Percentiles rank a stretch among this genome's conserved stretches.
These are phyloP conservation scores for Quercus gilva DNA, from an alignment of 306 rosid species.

Conservation along the genomic window DNA sequence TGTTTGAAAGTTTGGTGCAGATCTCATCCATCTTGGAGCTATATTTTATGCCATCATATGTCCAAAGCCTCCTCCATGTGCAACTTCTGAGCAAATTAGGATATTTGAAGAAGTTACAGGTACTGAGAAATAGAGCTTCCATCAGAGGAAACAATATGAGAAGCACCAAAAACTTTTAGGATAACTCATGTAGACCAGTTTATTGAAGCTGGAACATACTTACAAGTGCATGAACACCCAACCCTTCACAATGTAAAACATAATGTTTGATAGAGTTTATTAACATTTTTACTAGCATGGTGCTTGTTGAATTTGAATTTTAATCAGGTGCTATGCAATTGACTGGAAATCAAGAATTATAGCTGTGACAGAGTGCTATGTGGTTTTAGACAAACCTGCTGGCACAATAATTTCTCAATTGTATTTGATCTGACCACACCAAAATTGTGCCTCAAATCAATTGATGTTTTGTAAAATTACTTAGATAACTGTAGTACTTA, in stretches of 20 bases:
- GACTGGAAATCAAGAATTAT: constrained; percentile 87
- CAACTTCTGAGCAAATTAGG: constrained; percentile 73
- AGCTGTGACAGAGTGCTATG: constrained; percentile 67
- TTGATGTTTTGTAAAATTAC: neutral
- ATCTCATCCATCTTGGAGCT: constrained; percentile 80
- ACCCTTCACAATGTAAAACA: constrained; percentile 75
- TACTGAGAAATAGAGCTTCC: constrained; percentile 45
- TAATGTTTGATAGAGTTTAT: neutral
- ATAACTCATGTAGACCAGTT: constrained; percentile 32
- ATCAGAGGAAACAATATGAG: constrained; percentile 81
- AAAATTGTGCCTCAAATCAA: neutral
- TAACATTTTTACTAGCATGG: constrained; percentile 18
- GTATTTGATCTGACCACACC: neutral
- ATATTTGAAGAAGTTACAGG: constrained; percentile 56
- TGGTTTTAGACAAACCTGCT: constrained; percentile 91
- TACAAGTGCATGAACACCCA: constrained; percentile 85
- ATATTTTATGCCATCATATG: constrained; percentile 86
- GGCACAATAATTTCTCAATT: constrained; percentile 50
- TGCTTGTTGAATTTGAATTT: constrained; percentile 30
- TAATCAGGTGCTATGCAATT: constrained; percentile 81
- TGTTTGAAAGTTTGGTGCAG: constrained; percentile 80
- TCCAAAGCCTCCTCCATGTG: constrained; percentile 82
- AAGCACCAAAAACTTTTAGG: constrained; percentile 83
- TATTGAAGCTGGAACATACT: constrained; percentile 23
- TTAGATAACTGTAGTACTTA: constrained; percentile 5